These are phyloP conservation scores for Meripilus lineatus DNA, from an alignment of 1,284 basidiomycete species.

Conservation along the genomic window DNA sequence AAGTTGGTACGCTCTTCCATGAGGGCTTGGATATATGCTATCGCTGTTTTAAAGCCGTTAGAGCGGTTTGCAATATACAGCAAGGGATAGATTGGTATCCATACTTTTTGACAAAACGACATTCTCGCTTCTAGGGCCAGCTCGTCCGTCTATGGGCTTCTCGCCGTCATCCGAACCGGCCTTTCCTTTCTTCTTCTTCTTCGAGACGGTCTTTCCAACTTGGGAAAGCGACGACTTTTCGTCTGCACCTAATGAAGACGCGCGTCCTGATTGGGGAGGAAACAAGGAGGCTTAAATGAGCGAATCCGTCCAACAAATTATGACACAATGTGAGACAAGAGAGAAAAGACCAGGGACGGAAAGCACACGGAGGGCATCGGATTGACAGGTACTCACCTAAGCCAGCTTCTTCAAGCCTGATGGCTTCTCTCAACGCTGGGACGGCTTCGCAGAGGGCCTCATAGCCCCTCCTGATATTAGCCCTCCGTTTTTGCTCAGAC, in stretches of 20 bases:
- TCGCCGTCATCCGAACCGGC: conserved; percentile 11
- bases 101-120: conserved; percentile 79
- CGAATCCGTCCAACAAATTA: neutral
- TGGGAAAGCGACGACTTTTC: neutral
- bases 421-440: conserved; percentile 75
- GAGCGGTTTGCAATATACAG: conserved; percentile 6
- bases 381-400: neutral
- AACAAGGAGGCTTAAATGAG: neutral
- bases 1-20: conserved; percentile 53
- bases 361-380: neutral
- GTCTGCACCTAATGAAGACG: neutral
- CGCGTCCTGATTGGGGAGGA: neutral
- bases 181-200: conserved; percentile 22
- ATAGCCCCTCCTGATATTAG: conserved; percentile 85
- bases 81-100: conserved; percentile 22
- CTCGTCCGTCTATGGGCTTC: conserved; percentile 64
- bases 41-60: conserved; percentile 46
- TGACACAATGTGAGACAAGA: neutral
- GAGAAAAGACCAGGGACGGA: neutral
- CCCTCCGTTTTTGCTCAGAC: conserved; percentile 85
- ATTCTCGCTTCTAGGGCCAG: conserved; percentile 82
- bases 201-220: neutral
- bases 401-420: conserved; percentile 50
- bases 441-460: conserved; percentile 79
- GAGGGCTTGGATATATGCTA: conserved; percentile 72